Evolutionary conservation across 1,284 basidiomycete species (phyloP), one percentile per base, ranked within the genome.

Genomic region (Boletellus deceptivus): DNA sequence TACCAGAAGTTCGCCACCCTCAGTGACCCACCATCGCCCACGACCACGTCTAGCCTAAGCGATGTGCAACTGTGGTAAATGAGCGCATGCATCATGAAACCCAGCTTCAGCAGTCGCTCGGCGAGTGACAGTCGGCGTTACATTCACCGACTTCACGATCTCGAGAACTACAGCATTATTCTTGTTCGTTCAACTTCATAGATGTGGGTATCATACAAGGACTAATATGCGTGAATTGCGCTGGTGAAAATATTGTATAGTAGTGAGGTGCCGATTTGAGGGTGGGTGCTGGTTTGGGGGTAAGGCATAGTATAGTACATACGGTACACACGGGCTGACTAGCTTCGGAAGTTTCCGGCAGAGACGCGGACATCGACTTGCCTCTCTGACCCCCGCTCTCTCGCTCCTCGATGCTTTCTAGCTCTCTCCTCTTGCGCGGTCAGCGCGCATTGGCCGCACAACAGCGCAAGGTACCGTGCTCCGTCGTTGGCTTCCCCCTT

Each of bases 341-440:
- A 10, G 22, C 18, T 46, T 47, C 69, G 65, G 69, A 45, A 70
- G 11, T 50, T 67, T 46, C 65, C 69, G 63, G 64, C 2, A 34
- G 16, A 6, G 48, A 44, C 49, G 53, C 39, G 31, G 44, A 24
- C 34, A 48, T 38, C 34, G 18, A 29, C 43, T 40, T 22, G 41
- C 50, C 6, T 52, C 42, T 43, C 29, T 62, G 13, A 60, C 18
- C 25, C 16, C 59, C 29, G 29, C 55, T 58, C 57, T 56, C 57
- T 55, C 55, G 59, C 58, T 59, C 59, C 58, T 69, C 69, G 61
- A 81, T 82, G 80, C 65, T 79, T 55, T 70, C 72, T 61, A 66
- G 69, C 46, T 69, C 74, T 27, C 75, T 69, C 44, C 55, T 77
- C 53, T 53, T 79, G 70, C 80, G 79, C 65, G 62, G 79, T 42